These are phyloP conservation scores for Wickerhamiella alocasiicola DNA, from an alignment of 805 yeast species.

Conservation along the genomic window DNA sequence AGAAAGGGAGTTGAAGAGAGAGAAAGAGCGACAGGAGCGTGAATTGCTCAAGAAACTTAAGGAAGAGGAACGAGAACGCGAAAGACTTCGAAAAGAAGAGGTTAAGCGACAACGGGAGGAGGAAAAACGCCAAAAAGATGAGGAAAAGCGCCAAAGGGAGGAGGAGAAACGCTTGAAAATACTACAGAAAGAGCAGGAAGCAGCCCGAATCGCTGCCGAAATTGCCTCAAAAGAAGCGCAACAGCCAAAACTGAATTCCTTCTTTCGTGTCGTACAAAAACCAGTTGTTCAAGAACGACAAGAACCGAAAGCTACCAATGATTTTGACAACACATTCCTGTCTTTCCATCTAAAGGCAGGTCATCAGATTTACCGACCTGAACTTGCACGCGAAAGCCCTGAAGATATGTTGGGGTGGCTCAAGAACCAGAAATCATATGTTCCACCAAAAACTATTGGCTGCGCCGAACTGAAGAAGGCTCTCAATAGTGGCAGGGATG, in stretches of 20 bases:
- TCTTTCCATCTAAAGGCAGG: background rate
- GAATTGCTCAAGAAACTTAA: background rate
- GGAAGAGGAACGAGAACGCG: background rate
- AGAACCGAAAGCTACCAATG: background rate
- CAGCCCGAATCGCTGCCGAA: background rate
- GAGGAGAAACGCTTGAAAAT: background rate
- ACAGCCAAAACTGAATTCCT: conserved; percentile 5
- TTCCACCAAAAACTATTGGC: background rate
- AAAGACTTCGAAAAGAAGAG: background rate
- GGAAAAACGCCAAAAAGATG: background rate
- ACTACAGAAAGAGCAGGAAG: background rate
- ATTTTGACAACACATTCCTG: background rate
- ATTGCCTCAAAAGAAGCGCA: conserved; percentile 2
- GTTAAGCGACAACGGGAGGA: background rate
- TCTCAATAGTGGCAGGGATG: conserved; percentile 1
- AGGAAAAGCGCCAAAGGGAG: conserved; percentile 7
- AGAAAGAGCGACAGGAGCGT: conserved; percentile 4
- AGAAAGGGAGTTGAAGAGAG: conserved; percentile 3
- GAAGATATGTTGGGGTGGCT: conserved; percentile 1
- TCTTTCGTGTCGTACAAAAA: conserved; percentile 1
- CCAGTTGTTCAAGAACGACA: background rate
- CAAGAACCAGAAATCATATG: background rate
- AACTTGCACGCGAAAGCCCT: background rate
- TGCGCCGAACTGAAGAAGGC: background rate
- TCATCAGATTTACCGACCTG: background rate